Conservation (phyloP, 2,329 filamentous ascomycete genomes). For the Trichoderma sp. region DNA sequence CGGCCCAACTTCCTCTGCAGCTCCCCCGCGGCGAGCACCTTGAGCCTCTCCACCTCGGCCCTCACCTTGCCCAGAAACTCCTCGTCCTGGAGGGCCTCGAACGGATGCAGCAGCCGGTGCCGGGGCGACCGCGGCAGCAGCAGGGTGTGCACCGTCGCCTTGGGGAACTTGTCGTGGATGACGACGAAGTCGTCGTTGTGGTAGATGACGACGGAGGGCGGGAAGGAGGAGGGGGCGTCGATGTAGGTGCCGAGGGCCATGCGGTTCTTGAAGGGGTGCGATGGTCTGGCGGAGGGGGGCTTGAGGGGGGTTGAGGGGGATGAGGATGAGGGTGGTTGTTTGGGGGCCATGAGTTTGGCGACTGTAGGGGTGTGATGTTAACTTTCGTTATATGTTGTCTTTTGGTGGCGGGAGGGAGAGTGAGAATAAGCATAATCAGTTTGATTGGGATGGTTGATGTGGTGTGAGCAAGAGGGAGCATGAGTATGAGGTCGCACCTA, state of each 20-base stretch:
- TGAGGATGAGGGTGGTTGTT: slow-evolving; percentile 25
- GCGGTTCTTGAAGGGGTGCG: slow-evolving; percentile 51
- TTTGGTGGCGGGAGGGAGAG: neutral
- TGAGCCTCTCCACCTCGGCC: slow-evolving; percentile 63
- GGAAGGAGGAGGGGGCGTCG: slow-evolving; percentile 61
- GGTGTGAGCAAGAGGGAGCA: neutral
- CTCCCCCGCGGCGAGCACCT: slow-evolving; percentile 70
- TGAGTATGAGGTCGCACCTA: slow-evolving; percentile 33
- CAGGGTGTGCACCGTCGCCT: slow-evolving; percentile 80
- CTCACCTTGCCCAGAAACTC: slow-evolving; percentile 68
- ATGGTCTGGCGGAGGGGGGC: slow-evolving; percentile 31
- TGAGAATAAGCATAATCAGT: too few relatives aligned
- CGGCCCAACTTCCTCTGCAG: slow-evolving; percentile 69
- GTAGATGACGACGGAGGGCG: slow-evolving; percentile 64
- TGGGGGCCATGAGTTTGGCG: slow-evolving; percentile 44
- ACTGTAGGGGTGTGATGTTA: slow-evolving; percentile 33
- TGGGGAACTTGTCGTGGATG: slow-evolving; percentile 84
- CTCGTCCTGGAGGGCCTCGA: slow-evolving; percentile 72
- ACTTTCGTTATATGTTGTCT: neutral
- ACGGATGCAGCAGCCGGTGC: slow-evolving; percentile 69
- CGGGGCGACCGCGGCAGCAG: slow-evolving; percentile 74
- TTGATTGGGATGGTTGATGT: neutral
- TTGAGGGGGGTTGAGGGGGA: slow-evolving; percentile 14
- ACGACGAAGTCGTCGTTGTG: slow-evolving; percentile 70
- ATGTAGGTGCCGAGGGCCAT: slow-evolving; percentile 71